phyloP scores from a whole-genome alignment of 108 stramenopile genomes.

The Conticribra weissflogii region DNA sequence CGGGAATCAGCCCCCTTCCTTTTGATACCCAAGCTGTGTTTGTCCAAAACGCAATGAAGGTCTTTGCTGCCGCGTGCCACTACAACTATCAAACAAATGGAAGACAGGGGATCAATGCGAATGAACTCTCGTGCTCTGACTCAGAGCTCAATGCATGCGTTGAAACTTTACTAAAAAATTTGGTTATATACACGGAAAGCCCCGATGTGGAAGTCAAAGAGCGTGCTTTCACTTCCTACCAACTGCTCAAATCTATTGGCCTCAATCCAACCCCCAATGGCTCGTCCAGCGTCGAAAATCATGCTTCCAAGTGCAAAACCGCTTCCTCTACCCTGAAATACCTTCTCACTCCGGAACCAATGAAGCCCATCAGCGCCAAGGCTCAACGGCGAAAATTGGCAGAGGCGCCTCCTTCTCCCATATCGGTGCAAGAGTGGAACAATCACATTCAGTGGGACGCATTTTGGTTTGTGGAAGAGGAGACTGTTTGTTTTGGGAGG shows the following conservation, averaged over 20 bases:
- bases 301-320: slow-evolving; percentile 39
- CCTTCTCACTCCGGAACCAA: slow-evolving; percentile 80
- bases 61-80: slow-evolving; percentile 79
- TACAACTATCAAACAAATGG: slow-evolving; percentile 45
- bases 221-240: slow-evolving; percentile 73
- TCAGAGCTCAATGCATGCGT: slow-evolving; percentile 66
- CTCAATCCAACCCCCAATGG: slow-evolving; percentile 37
- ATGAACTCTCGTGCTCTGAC: slow-evolving; percentile 43
- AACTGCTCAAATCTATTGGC: slow-evolving; percentile 67
- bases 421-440: slow-evolving; percentile 43
- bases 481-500: slow-evolving; percentile 42
- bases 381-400: slow-evolving; percentile 78
- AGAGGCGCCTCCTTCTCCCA: slow-evolving; percentile 53
- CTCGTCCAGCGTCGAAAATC: slow-evolving; percentile 10
- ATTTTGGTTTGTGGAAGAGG: slow-evolving; percentile 43
- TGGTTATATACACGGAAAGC: slow-evolving; percentile 64
- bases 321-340: slow-evolving; percentile 60
- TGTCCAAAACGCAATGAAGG: slow-evolving; percentile 89
- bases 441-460: slow-evolving; percentile 38
- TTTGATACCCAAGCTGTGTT: slow-evolving; percentile 79
- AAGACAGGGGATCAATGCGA: slow-evolving; percentile 17
- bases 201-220: slow-evolving; percentile 92
- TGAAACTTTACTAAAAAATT: slow-evolving; percentile 46
- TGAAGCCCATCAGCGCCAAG: slow-evolving; percentile 89
- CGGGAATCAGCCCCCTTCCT: slow-evolving; percentile 54